Evolutionary conservation across 1,284 basidiomycete genomes (phyloP), one percentile per base, ranked within the genome.

Genomic region (Pascua sp.): DNA sequence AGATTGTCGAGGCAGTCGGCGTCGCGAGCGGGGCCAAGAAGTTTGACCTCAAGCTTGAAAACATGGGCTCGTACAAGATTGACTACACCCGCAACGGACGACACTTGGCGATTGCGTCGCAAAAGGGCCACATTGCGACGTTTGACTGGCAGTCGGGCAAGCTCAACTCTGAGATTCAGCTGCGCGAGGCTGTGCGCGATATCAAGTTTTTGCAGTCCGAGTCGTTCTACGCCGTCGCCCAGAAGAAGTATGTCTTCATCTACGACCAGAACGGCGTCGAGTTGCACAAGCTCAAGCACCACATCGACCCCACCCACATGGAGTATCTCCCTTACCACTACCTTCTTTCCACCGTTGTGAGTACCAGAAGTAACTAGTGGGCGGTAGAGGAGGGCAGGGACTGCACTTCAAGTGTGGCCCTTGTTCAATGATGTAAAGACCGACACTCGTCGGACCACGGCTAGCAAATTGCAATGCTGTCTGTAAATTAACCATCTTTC

Each of bases 311-410:
- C 1, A 90, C 90, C 10, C 81, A 88, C 58, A 84, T 98, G 58
- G 91, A 97, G 71, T 98, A 92, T 73, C 80, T 98, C 10, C 93
- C 92, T 0, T 98, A 94, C 69, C 96, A 99, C 74, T 98, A 92
- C 86, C 81, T 98, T 15, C 84, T 99, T 8, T 89, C 86, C 1
- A 89, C 86, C 50, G 82, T 95, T 15, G 89, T 90, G 70, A 61
- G 87, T 83, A 11, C 3, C 11, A 32, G 7, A 32, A 4, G 4
- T 32, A 7, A 7, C 24, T 4, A 32, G 24, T 4, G 7, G 24
- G 24, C 24, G 24, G 24, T 32, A 32, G 24, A 32, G 24, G 24
- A 32, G 24, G 24, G 24, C 24, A 32, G 24, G 24, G 24, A 7
- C 24, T 32, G 24, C 24, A 32, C 4, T 32, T 7, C 4, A 32